Evolutionary conservation across 176 grass and related monocot species (phyloP).

Genomic region (Hyparrhenia diplandra): DNA sequence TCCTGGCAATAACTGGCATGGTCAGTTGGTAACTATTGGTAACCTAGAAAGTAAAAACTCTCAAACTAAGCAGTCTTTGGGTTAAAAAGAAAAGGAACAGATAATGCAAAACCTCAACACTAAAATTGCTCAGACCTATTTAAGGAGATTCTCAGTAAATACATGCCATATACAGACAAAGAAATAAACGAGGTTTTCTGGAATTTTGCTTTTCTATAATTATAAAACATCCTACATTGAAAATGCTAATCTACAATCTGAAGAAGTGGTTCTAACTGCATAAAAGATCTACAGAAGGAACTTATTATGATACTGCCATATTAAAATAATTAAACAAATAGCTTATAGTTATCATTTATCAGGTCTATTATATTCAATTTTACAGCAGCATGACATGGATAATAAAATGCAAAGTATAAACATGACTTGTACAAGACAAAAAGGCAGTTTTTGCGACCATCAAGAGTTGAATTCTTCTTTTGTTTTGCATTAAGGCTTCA

Average conservation of each 20-base stretch:
- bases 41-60: slow-evolving; percentile 10
- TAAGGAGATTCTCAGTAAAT: background rate
- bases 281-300: background rate
- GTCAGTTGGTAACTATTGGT: background rate
- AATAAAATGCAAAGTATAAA: background rate
- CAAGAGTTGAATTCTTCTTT: background rate
- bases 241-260: slow-evolving; percentile 14
- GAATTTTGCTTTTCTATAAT: background rate
- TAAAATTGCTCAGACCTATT: background rate
- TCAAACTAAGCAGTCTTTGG: background rate
- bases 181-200: background rate
- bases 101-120: background rate
- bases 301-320: background rate
- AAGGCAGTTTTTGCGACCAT: background rate
- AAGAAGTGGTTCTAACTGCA: background rate
- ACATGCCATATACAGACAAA: background rate
- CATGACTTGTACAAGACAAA: background rate
- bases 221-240: background rate
- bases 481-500: background rate
- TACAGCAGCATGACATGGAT: background rate
- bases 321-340: background rate
- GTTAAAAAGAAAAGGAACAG: background rate
- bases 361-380: slow-evolving; percentile 9
- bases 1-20: background rate
- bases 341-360: slow-evolving; percentile 13